These are phyloP conservation scores for Echium plantagineum DNA, from an alignment of 257 asterid species.

Conservation along the genomic window DNA sequence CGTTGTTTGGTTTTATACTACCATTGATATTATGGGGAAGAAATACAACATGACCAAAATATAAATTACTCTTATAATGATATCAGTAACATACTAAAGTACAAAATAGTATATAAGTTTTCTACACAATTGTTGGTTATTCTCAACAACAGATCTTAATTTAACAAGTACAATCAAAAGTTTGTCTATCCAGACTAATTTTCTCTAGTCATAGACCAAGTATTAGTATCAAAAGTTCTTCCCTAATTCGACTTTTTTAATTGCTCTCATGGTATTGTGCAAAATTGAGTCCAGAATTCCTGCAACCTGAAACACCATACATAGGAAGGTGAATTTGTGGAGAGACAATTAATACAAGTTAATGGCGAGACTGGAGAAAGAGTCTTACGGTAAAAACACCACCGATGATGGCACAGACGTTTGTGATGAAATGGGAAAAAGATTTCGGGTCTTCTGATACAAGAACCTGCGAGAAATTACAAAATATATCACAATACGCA, in stretches of 20 bases:
- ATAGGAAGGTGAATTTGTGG: neutral
- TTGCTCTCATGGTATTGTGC: constrained; percentile 46
- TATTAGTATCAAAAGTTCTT: constrained; percentile 43
- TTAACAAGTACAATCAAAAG: neutral
- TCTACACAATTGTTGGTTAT: too few relatives aligned
- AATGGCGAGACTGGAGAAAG: neutral
- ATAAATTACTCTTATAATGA: too few relatives aligned
- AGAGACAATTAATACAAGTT: neutral
- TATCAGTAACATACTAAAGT: too few relatives aligned
- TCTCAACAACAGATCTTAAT: neutral
- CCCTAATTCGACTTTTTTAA: constrained; percentile 67
- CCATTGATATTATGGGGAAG: too few relatives aligned
- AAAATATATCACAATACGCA: constrained; percentile 5
- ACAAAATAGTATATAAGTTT: too few relatives aligned
- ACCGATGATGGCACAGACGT: constrained; percentile 64
- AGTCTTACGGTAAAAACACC: constrained; percentile 71
- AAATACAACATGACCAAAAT: too few relatives aligned
- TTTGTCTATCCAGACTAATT: neutral
- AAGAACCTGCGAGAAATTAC: constrained; percentile 34
- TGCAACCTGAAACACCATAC: constrained; percentile 55
- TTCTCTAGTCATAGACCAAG: neutral
- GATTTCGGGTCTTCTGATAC: constrained; percentile 49
- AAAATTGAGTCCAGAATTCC: constrained; percentile 64
- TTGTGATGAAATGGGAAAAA: constrained; percentile 61
- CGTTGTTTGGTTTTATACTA: too few relatives aligned